phyloP scores from a whole-genome alignment of 352 stramenopile genomes.

The Phytopythium sindhum region DNA sequence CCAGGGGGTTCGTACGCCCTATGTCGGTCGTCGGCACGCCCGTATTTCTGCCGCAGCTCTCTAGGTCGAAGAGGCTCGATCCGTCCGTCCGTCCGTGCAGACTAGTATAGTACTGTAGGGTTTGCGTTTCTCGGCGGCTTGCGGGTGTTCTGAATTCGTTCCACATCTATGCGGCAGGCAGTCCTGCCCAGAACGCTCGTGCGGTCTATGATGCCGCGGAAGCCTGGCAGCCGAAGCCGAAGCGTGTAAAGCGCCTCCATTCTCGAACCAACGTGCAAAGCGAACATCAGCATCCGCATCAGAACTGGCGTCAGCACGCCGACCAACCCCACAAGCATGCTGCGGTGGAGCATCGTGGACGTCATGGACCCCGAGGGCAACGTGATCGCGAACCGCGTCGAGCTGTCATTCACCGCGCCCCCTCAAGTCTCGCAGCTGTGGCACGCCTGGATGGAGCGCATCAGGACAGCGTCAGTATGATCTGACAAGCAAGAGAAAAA shows the following conservation, averaged over 20 bases:
- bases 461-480: not conserved
- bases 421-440: constrained; percentile 3
- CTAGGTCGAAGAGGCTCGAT: not conserved
- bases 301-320: no score
- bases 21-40: not conserved
- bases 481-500: not conserved
- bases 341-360: constrained; percentile 20
- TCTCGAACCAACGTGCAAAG: not conserved
- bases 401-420: constrained; percentile 16
- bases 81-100: no score
- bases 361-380: constrained; percentile 17
- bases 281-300: not conserved
- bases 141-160: not conserved
- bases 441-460: constrained; percentile 6
- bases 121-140: not conserved
- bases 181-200: not conserved
- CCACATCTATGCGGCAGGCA: not conserved
- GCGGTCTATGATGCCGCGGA: not conserved
- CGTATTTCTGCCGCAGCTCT: not conserved
- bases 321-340: not conserved
- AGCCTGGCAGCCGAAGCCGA: not conserved
- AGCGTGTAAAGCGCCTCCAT: not conserved
- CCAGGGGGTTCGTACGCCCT: not conserved
- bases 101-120: not conserved
- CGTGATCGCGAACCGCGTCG: constrained; percentile 19